These are phyloP conservation scores for Claviceps sp. DNA, from an alignment of 2,329 filamentous ascomycete genomes.

Conservation along the genomic window DNA sequence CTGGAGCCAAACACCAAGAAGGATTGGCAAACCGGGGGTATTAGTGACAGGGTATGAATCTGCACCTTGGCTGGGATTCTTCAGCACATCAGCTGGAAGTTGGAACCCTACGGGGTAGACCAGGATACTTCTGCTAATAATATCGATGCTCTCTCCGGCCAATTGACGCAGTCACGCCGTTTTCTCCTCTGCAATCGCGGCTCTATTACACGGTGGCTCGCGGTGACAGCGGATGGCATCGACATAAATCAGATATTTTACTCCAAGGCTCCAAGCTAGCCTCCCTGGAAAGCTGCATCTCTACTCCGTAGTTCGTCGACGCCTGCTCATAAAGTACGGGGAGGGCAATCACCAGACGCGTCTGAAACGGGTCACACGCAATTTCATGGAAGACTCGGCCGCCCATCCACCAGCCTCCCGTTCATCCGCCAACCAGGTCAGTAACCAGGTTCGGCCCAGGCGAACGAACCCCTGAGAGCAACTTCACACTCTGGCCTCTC, in stretches of 20 bases:
- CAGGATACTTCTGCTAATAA: background rate
- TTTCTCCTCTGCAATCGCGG: background rate
- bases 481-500: constrained; percentile 5
- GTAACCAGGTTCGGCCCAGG: constrained; percentile 2
- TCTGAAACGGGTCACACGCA: background rate
- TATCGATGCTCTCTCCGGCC: background rate
- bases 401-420: background rate
- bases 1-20: background rate
- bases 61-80: background rate
- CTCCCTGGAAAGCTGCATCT: background rate
- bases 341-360: background rate
- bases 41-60: background rate
- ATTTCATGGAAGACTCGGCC: constrained; percentile 1
- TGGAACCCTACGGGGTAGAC: background rate
- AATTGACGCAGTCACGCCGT: background rate
- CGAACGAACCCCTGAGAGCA: constrained; percentile 3
- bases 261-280: background rate
- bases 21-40: background rate
- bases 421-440: constrained; percentile 3
- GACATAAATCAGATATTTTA: background rate
- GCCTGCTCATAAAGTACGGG: background rate
- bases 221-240: background rate
- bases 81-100: background rate
- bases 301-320: background rate
- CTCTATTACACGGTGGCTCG: background rate